Evolutionary conservation across 148 eudicot genomes (phyloP), one percentile per base, ranked within the genome.

Genomic region (Persicaria tinctoria): DNA sequence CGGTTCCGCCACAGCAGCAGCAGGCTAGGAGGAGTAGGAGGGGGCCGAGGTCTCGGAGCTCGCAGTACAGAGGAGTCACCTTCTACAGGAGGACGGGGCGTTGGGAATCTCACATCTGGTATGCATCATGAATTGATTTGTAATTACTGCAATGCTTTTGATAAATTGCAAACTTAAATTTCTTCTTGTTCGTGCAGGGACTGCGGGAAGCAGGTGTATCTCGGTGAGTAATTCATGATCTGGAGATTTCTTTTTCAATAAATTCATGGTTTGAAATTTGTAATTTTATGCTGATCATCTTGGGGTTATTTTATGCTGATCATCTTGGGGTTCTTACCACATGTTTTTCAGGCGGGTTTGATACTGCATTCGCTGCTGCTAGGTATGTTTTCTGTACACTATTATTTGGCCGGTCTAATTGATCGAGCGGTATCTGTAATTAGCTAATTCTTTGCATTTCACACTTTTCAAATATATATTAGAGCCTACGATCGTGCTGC

Each of bases 61-160:
- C 98, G 27, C 96, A 93, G 84, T 93, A 93, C 66, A 81, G 98
- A 5, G 98, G 98, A 3, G 98, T 93, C 57, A 93, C 98, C 49
- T 93, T 93, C 81, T 93, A 93, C 77, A 85, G 98, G 46, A 79
- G 98, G 56, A 93, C 98, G 68, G 98, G 98, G 8, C 81, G 98
- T 68, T 93, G 98, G 98, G 98, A 93, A 82, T 91, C 98, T 41
- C 98, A 93, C 78, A 93, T 93, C 79, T 93, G 98, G 98, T 89
- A 85, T 48, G 18, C 38, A 2, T 49, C 27, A 11, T 32, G 41
- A 32, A 32, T 32, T 32, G 41, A 32, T 32, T 51, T 17, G 68
- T 68, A 18, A 78, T 56, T 73, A 57, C 20, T 57, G 32, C 63
- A 63, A 74, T 48, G 66, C 11, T 48, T 47, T 48, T 32, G 32